Evolutionary conservation across 352 stramenopile genomes (phyloP), one percentile per base, ranked within the genome.

Genomic region (Globisporangium viniferum): DNA sequence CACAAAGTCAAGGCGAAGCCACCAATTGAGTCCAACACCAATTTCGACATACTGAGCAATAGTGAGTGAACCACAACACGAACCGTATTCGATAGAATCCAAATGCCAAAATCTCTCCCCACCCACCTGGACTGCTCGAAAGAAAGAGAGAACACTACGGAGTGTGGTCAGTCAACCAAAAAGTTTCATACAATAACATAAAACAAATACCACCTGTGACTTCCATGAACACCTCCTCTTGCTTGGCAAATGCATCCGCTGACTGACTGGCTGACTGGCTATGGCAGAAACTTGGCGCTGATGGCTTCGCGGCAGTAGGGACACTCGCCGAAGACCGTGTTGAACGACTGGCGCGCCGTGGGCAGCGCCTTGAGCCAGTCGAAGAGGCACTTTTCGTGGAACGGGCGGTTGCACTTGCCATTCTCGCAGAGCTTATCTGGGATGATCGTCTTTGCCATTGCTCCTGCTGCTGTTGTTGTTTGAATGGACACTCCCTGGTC

Each of bases 231-330:
- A 51, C 15, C 18, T 22, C 15, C 5, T 20, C n/a, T 29, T 24
- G 20, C 51, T 46, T 46, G 39, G 41, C 3, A 48, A 20, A 51
- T 24, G 24, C 24, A 24, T 2, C 20, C 5, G 39, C 14, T 57
- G n/a, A 20, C 24, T 12, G 14, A 41, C 15, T 59, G 27, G 15
- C 18, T 59, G 27, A 6, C 18, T 18, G 3, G n/a, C 20, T 61
- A 76, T 24, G 71, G 60, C 20, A 87, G 57, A 39, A 89, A 85
- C 63, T 90, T 93, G 63, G 89, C 84, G 67, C 84, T 93, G 51
- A 98, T 97, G 27, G 83, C 74, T 67, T 95, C 91, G 31, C 88
- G 81, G 67, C 91, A 98, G 73, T 97, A 97, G 2, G 91, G 92
- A 58, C 92, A 98, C 64, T 93, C 79, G 20, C 91, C 92, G 68